Percentiles rank a stretch among this genome's conserved stretches.
phyloP scores from a whole-genome alignment of 73 alveolate species.

The Tetrahymena elliotti region DNA sequence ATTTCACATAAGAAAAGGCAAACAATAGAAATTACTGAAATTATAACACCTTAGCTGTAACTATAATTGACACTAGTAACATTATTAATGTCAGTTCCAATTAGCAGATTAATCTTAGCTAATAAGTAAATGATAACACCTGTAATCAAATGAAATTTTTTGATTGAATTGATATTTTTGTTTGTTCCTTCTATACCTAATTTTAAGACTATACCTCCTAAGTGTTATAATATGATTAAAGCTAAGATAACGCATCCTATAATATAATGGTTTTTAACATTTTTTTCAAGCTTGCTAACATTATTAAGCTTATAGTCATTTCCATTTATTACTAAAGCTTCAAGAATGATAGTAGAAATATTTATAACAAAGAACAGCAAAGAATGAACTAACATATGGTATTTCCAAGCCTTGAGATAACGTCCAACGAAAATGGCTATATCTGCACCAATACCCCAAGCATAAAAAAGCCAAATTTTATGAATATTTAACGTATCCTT shows the following conservation, averaged over 20 bases:
- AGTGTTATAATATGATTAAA: background rate
- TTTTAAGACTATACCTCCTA: slow-evolving; percentile 10
- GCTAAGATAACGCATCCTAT: background rate
- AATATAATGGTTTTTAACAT: background rate
- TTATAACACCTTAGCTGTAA: background rate
- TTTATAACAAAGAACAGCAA: slow-evolving; percentile 2
- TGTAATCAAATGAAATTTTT: background rate
- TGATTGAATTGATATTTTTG: background rate
- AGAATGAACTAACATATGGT: slow-evolving; percentile 15
- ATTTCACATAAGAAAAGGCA: background rate
- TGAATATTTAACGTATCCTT: background rate
- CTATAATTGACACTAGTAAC: background rate
- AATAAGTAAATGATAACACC: background rate
- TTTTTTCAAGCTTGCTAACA: background rate
- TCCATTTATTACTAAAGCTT: background rate
- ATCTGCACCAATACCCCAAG: slow-evolving; percentile 40
- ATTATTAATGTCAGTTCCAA: background rate
- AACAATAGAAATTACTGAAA: background rate
- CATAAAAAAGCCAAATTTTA: slow-evolving; percentile 8
- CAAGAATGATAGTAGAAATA: slow-evolving; percentile 8
- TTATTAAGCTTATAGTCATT: background rate
- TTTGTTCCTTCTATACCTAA: background rate
- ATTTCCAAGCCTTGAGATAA: slow-evolving; percentile 1
- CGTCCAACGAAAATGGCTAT: slow-evolving; percentile 27
- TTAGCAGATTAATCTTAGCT: slow-evolving; percentile 14